phyloP scores from a whole-genome alignment of 768 basidiomycete species.

The Exidia glandulosa region DNA sequence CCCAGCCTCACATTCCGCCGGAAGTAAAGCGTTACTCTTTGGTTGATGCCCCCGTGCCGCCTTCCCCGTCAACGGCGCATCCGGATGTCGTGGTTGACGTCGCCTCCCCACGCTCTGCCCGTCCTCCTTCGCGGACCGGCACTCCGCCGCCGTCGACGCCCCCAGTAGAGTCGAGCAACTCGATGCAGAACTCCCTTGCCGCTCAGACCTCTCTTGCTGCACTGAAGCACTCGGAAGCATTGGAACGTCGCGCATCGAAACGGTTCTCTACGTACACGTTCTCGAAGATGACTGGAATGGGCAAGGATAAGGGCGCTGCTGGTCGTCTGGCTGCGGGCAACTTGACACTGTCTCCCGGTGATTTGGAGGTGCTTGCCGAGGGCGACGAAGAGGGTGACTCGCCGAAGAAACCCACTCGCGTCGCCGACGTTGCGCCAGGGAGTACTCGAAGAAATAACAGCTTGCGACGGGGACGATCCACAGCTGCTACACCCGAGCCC shows the following conservation, averaged over 20 bases:
- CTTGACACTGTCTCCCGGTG: conserved; percentile 52
- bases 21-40: conserved; percentile 72
- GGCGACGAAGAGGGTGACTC: conserved; percentile 51
- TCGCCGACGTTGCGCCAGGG: conserved; percentile 5
- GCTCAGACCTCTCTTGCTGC: conserved; percentile 79
- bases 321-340: conserved; percentile 56
- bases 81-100: conserved; percentile 45
- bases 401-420: conserved; percentile 13
- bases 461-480: background rate
- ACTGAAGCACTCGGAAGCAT: conserved; percentile 71
- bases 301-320: conserved; percentile 37
- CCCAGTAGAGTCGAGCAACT: conserved; percentile 19
- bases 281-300: conserved; percentile 73
- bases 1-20: conserved; percentile 40
- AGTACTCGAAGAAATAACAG: background rate
- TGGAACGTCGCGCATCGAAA: conserved; percentile 89
- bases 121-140: background rate
- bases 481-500: background rate
- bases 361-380: conserved; percentile 64
- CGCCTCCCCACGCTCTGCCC: conserved; percentile 11
- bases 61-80: conserved; percentile 30
- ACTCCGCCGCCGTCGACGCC: conserved; percentile 27
- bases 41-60: conserved; percentile 52
- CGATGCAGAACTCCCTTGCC: conserved; percentile 28
- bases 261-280: conserved; percentile 93